Evolutionary conservation across 2,329 filamentous ascomycete species (phyloP).

Genomic region (Aspergillus vadensis): DNA sequence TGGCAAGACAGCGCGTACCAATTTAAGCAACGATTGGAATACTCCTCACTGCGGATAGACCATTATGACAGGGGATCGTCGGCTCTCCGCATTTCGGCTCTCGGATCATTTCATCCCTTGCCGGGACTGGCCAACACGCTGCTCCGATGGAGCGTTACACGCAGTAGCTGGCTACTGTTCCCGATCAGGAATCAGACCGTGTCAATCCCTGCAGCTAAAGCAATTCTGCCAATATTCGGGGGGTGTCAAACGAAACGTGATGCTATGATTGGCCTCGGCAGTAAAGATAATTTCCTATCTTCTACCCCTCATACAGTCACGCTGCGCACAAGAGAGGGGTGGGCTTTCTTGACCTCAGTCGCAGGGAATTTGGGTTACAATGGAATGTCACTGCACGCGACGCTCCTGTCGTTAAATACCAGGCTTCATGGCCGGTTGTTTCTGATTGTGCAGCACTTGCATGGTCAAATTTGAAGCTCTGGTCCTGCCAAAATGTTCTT

Average conservation of each 20-base stretch:
- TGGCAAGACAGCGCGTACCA: too few species aligned
- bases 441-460: neutral
- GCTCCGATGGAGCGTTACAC: neutral
- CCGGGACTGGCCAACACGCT: neutral
- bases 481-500: neutral
- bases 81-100: neutral
- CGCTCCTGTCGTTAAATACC: neutral
- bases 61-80: neutral
- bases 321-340: neutral
- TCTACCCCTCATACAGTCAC: neutral
- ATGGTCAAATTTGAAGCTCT: neutral
- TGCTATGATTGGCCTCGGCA: neutral
- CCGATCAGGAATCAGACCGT: neutral
- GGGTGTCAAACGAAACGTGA: neutral
- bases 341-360: neutral
- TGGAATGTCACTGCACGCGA: neutral
- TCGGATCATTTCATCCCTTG: constrained; percentile 1
- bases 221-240: neutral
- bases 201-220: neutral
- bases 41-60: neutral
- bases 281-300: neutral
- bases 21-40: neutral
- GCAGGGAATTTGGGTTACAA: neutral
- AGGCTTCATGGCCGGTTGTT: neutral
- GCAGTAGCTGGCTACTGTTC: neutral